Evolutionary conservation across 73 alveolate genomes (phyloP), one percentile per base, ranked within the genome.

Genomic region (Blepharisma stoltei): DNA sequence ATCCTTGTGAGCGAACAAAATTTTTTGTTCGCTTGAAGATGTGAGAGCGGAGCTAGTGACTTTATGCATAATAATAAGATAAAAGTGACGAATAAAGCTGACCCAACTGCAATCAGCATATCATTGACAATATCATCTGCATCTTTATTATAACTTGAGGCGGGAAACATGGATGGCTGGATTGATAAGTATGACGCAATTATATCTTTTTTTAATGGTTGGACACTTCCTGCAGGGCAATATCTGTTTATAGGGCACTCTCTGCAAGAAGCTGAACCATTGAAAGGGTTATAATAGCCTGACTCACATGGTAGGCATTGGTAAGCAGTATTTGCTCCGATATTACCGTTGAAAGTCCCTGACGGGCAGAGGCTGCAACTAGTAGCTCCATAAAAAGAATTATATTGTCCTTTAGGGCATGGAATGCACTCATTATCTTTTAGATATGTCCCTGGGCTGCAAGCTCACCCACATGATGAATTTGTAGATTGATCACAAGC

Each of bases 171-270:
- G 0, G 27, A 14, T 52, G 66, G 66, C 66, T 52, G 66, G 2
- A 52, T 52, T 52, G 66, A 52, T 32, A 32, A 32, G 41, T 32
- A 32, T 11, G n/a, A 52, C 0, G 66, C n/a, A 14, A 52, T 52
- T 14, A 14, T 20, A 4, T 11, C n/a, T 14, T 11, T 14, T 14
- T 14, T 14, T 52, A 52, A 52, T 14, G 66, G 27, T 2, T 11
- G 23, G 66, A 14, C 23, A 52, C 66, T 52, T 52, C 66, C 66
- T 4, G 66, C 27, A 52, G 66, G 66, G 23, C 66, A 52, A 52
- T 52, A 52, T 14, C n/a, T 11, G 27, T 20, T 20, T 52, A 20
- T 20, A 52, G 66, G 66, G 23, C 66, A 52, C n/a, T 1, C 23
- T 52, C n/a, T 14, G 23, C 66, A 52, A 52, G n/a, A 52, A 52